Evolutionary conservation across 805 yeast genomes (phyloP).

Genomic region (Candida maltosa): DNA sequence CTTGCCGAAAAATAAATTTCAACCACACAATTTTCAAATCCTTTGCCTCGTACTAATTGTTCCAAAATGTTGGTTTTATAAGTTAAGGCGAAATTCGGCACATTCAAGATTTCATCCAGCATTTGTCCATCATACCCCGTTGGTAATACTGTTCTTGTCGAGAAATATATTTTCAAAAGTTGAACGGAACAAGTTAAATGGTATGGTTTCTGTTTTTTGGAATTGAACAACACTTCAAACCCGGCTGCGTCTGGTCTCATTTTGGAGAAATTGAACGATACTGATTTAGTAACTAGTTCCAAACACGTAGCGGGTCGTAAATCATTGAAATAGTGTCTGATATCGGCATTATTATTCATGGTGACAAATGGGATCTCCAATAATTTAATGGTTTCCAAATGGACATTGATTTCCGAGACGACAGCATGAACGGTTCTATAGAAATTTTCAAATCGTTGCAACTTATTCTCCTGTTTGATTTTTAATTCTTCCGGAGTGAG

Average conservation of each 20-base stretch:
- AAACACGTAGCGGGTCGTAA: constrained; percentile 18
- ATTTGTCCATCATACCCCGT: constrained; percentile 7
- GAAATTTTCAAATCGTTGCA: constrained; percentile 8
- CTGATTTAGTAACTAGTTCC: constrained; percentile 20
- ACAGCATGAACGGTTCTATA: constrained; percentile 19
- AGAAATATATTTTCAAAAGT: constrained; percentile 24
- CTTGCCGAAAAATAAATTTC: constrained; percentile 36
- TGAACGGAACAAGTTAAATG: constrained; percentile 32
- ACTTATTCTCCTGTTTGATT: background rate
- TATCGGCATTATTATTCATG: constrained; percentile 16
- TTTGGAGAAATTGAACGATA: constrained; percentile 21
- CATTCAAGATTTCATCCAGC: constrained; percentile 26
- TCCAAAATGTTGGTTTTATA: constrained; percentile 33
- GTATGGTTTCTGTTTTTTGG: constrained; percentile 27
- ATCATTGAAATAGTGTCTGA: constrained; percentile 18
- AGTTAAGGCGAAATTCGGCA: constrained; percentile 34
- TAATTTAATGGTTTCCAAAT: constrained; percentile 22
- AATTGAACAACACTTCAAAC: constrained; percentile 34
- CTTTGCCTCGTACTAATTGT: constrained; percentile 29
- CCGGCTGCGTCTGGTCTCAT: constrained; percentile 31
- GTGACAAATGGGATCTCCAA: constrained; percentile 30
- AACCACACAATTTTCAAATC: constrained; percentile 33
- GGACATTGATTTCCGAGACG: constrained; percentile 22
- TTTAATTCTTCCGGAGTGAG: constrained; percentile 1
- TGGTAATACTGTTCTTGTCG: constrained; percentile 5